A percentile compares a stretch with the other conserved stretches of the same genome.
These are phyloP conservation scores for Yarrowia hollandica DNA, from an alignment of 805 yeast species.

Conservation along the genomic window DNA sequence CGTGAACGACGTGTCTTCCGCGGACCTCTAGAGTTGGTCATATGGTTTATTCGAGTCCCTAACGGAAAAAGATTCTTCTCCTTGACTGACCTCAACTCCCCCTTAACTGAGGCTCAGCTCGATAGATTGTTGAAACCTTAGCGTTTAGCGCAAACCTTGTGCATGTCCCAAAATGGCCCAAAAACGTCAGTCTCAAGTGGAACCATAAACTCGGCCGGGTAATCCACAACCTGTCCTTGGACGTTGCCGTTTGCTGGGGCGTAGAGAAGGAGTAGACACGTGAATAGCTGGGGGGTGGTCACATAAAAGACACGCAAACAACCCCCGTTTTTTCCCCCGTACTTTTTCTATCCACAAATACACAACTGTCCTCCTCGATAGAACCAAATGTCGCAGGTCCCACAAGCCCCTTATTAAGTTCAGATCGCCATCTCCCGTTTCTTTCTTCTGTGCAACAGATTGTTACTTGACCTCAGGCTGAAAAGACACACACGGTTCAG, in stretches of 20 bases:
- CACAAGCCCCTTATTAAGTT: constrained; percentile 25
- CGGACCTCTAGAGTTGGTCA: too few relatives aligned
- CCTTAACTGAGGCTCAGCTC: not conserved
- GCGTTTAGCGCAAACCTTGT: not conserved
- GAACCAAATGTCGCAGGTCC: constrained; percentile 7
- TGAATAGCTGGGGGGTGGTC: not conserved
- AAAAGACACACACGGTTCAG: constrained; percentile 10
- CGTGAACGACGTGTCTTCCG: too few relatives aligned
- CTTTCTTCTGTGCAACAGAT: constrained; percentile 17
- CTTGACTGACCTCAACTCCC: too few relatives aligned
- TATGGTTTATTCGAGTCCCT: too few relatives aligned
- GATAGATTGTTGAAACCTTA: not conserved
- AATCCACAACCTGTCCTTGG: too few relatives aligned
- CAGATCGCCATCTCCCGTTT: constrained; percentile 27
- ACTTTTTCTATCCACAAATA: too few relatives aligned
- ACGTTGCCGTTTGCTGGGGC: too few relatives aligned
- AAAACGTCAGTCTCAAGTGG: constrained; percentile 22
- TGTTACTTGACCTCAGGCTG: constrained; percentile 7
- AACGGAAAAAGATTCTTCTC: too few relatives aligned
- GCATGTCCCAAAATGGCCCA: constrained; percentile 19
- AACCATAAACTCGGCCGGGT: constrained; percentile 14
- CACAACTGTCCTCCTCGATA: too few relatives aligned
- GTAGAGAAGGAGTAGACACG: too few relatives aligned
- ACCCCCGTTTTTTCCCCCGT: too few relatives aligned
- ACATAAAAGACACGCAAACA: too few relatives aligned